Conservation (phyloP, 106 monocot genomes). For the Chionographis japonica region DNA sequence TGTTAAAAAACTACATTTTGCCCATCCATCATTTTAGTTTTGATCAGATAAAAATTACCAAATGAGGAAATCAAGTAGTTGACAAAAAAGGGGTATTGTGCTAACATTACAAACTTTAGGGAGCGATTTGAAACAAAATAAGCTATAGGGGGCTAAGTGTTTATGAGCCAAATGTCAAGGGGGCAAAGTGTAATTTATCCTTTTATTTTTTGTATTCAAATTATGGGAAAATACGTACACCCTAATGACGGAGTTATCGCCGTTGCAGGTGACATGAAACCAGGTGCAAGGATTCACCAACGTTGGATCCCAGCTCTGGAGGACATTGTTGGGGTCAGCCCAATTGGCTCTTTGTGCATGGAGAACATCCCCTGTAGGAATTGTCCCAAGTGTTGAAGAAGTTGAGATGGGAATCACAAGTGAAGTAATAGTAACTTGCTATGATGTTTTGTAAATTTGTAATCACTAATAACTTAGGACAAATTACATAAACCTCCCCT, state of each 20-base stretch:
- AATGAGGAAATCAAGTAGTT: background rate
- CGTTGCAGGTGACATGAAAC: slow-evolving; percentile 46
- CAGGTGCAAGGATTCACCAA: slow-evolving; percentile 39
- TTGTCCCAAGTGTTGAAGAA: background rate
- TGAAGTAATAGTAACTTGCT: too few species aligned
- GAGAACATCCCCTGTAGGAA: slow-evolving; percentile 22
- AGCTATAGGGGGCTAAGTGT: too few species aligned
- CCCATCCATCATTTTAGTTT: too few species aligned
- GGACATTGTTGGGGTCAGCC: slow-evolving; percentile 29
- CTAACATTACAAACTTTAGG: too few species aligned
- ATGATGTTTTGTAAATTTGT: too few species aligned
- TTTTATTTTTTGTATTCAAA: too few species aligned
- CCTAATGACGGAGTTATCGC: slow-evolving; percentile 28
- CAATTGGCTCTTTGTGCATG: slow-evolving; percentile 14
- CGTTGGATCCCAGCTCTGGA: slow-evolving; percentile 37
- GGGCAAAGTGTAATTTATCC: background rate
- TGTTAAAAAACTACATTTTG: too few species aligned
- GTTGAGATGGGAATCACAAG: too few species aligned
- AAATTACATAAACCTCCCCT: too few species aligned
- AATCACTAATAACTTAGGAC: too few species aligned
- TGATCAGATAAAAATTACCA: background rate
- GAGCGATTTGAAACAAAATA: too few species aligned
- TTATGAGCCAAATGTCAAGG: background rate
- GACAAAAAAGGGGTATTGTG: too few species aligned
- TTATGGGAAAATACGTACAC: slow-evolving; percentile 12